These are phyloP conservation scores for Apiotrichum laibachii DNA, from an alignment of 1,284 basidiomycete species.

Conservation along the genomic window DNA sequence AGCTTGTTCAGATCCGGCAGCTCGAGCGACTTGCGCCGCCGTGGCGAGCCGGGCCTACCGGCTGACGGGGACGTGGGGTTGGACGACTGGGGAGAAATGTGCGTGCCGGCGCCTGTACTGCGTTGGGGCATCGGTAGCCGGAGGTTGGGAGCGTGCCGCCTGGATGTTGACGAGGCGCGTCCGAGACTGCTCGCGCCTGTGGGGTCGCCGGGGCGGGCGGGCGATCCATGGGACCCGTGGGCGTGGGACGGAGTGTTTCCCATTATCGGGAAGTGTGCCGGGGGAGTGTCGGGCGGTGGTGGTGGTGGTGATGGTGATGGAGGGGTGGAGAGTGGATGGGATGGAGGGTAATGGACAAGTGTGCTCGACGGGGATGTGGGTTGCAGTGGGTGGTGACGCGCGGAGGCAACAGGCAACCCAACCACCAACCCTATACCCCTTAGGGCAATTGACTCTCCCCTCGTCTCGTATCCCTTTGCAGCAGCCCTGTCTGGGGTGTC, in stretches of 20 bases:
- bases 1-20: conserved; percentile 51
- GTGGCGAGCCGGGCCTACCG: conserved; percentile 35
- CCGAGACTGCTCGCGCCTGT: conserved; percentile 16
- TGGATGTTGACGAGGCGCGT: conserved; percentile 16
- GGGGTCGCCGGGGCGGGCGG: conserved; percentile 9
- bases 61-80: conserved; percentile 46
- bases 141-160: conserved; percentile 36
- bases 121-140: conserved; percentile 45
- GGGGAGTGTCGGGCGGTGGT: not conserved
- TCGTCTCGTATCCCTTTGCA: too few species aligned
- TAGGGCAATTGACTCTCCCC: too few species aligned
- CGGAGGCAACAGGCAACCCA: not conserved
- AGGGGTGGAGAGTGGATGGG: not conserved
- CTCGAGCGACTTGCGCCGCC: conserved; percentile 49
- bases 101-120: conserved; percentile 5
- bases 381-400: not conserved
- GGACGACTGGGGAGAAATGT: conserved; percentile 38
- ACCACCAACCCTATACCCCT: too few species aligned
- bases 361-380: not conserved
- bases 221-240: conserved; percentile 26
- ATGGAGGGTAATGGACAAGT: not conserved
- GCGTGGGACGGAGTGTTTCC: conserved; percentile 48
- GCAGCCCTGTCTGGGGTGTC: too few species aligned
- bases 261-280: conserved; percentile 23
- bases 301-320: not conserved